Evolutionary conservation across 257 asterid species (phyloP), one percentile per base, ranked within the genome.

Genomic region (Forsythia suspensa): DNA sequence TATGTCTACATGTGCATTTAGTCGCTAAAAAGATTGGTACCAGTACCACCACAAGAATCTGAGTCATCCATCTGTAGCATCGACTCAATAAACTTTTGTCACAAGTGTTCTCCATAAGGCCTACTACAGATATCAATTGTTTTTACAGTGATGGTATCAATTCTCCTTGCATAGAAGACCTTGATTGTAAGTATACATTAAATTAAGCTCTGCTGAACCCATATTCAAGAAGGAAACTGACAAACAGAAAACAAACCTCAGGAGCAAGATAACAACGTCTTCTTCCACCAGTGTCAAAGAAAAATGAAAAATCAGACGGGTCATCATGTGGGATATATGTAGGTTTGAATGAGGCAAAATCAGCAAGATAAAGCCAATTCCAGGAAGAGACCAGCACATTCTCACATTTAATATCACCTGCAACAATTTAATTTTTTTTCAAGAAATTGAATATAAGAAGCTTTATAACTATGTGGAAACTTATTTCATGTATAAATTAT

Each of bases 251-350:
- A 77, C 92, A 61, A 81, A 96, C 99, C 99, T 96, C 99, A 1
- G 99, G 99, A 66, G 99, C 98, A 80, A 96, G 93, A 86, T 96
- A 96, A 80, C 99, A 96, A 71, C 99, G 97, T 79, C 99, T 96
- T 90, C 98, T 88, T 86, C 98, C 99, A 76, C 99, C 99, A 75
- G 99, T 95, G 84, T 95, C 99, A 79, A 96, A 96, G 94, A 96
- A 96, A 87, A 96, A 96, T 15, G 99, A 96, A 82, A 96, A 96
- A 90, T 96, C 98, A 76, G 98, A 92, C 72, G 99, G 98, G 81
- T 96, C 99, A 74, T 96, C 97, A 81, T 96, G 91, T 18, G 99
- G 99, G 79, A 96, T 96, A 85, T 92, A 94, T 16, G 97, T 96
- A 34, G 98, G 98, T 87, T 96, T 96, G 82, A 96, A 96, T 67